Conservation (phyloP, 2,329 filamentous ascomycete species). For the Exserohilum turcica region DNA sequence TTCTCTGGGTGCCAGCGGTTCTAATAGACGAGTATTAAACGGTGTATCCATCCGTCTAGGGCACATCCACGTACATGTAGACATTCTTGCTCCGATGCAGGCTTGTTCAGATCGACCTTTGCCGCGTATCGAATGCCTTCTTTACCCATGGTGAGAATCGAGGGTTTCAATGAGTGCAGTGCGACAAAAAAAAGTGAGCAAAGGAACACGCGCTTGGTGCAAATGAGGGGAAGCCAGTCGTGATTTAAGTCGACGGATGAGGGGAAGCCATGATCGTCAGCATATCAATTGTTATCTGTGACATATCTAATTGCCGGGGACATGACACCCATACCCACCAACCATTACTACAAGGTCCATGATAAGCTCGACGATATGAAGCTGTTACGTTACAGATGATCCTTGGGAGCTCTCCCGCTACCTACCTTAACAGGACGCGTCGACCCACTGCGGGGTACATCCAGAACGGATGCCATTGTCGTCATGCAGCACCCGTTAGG, state of each 20-base stretch:
- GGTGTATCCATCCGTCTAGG: background rate
- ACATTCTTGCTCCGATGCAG: constrained; percentile 69
- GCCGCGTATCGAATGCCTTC: constrained; percentile 70
- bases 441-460: constrained; percentile 44
- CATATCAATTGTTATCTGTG: constrained; percentile 27
- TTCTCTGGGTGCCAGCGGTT: constrained; percentile 94
- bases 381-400: constrained; percentile 45
- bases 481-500: constrained; percentile 26
- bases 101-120: constrained; percentile 74
- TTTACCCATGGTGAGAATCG: constrained; percentile 50
- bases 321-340: constrained; percentile 10
- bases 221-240: constrained; percentile 11
- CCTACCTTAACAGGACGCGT: constrained; percentile 27
- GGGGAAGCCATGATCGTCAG: constrained; percentile 18
- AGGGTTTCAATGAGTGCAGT: background rate
- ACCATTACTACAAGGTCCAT: constrained; percentile 25
- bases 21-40: constrained; percentile 49
- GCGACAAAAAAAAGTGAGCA: background rate
- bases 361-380: constrained; percentile 45
- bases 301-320: constrained; percentile 23
- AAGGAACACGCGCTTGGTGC: background rate
- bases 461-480: constrained; percentile 21
- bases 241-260: constrained; percentile 23
- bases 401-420: constrained; percentile 25
- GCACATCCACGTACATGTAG: constrained; percentile 64